These are phyloP conservation scores for Pseudocercospora pini-densiflorae DNA, from an alignment of 2,329 filamentous ascomycete species.

Conservation along the genomic window DNA sequence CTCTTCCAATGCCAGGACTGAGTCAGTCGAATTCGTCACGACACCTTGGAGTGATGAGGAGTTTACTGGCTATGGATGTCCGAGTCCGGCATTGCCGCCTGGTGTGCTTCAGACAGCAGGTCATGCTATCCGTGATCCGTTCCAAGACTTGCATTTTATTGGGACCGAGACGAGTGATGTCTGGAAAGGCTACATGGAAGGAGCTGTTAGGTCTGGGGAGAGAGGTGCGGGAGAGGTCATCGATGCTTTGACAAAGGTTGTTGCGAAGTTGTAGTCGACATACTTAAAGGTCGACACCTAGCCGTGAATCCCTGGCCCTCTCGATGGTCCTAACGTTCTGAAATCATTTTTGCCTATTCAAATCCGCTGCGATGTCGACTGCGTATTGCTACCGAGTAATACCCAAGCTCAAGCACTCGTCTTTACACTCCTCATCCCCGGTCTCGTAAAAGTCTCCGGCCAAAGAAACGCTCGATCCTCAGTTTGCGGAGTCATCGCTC, in stretches of 20 bases:
- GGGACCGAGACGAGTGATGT: slow-evolving; percentile 57
- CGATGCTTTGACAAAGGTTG: slow-evolving; percentile 16
- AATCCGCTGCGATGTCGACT: no score
- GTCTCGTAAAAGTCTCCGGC: no score
- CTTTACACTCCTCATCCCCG: no score
- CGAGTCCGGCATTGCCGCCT: slow-evolving; percentile 25
- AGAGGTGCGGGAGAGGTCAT: slow-evolving; percentile 53
- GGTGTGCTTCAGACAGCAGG: slow-evolving; percentile 24
- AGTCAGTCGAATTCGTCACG: slow-evolving; percentile 33
- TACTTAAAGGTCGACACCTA: no score
- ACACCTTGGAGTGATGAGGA: slow-evolving; percentile 37
- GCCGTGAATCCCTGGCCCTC: no score
- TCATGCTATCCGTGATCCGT: slow-evolving; percentile 21
- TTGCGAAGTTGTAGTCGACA: slow-evolving; percentile 16
- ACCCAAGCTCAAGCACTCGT: no score
- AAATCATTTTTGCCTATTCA: no score
- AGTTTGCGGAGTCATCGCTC: no score
- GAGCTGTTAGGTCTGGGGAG: slow-evolving; percentile 55
- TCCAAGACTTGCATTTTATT: slow-evolving; percentile 54
- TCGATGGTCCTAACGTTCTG: no score
- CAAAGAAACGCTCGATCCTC: no score
- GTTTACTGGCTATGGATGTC: slow-evolving; percentile 31
- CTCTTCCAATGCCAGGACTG: slow-evolving; percentile 25
- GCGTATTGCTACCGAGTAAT: no score
- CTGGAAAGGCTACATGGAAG: slow-evolving; percentile 64